Evolutionary conservation across 2,329 filamentous ascomycete genomes (phyloP), one percentile per base, ranked within the genome.

Genomic region (Epichloe uncinata): DNA sequence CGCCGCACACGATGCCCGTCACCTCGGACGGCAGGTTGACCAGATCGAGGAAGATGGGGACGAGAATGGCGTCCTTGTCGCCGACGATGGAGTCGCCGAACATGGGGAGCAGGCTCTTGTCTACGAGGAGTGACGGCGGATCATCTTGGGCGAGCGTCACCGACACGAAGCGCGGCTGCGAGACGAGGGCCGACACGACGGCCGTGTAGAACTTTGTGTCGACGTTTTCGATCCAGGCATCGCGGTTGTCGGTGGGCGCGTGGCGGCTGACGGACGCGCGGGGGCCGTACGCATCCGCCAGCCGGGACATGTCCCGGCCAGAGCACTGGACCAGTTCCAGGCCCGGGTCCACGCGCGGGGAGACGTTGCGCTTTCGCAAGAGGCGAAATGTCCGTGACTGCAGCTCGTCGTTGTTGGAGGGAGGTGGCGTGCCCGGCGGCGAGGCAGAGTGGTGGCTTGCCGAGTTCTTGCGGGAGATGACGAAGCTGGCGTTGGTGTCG

Each of bases 1-100:
- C 87, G 30, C 93, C 91, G 57, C 90, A 96, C 3, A 98, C 88
- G 51, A 98, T 96, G 20, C 91, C 91, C 0, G 90, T 95, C 7
- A 88, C 89, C 64, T 95, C 88, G 41, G 91, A 75, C 0, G 91
- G 87, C 40, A 97, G 71, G 41, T 80, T 81, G 18, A 79, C 81
- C 26, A 98, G 74, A 59, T 97, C 88, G 3, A 98, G 75, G 52
- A 89, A 91, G 57, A 98, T 93, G 1, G 93, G 89, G 2, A 94
- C 80, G 35, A 90, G 73, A 52, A 79, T 80, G 56, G 82, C 82
- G 48, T 81, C 81, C 44, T 79, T 86, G 53, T 83, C 75, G 12
- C 87, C 89, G 0, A 95, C 78, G 2, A 97, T 70, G 0, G 87
- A 78, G 58, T 85, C 83, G 18, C 82, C 80, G 58, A 85, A 85